These are phyloP conservation scores for Aspergillus hancockii DNA, from an alignment of 495 filamentous ascomycete genomes.

Conservation along the genomic window DNA sequence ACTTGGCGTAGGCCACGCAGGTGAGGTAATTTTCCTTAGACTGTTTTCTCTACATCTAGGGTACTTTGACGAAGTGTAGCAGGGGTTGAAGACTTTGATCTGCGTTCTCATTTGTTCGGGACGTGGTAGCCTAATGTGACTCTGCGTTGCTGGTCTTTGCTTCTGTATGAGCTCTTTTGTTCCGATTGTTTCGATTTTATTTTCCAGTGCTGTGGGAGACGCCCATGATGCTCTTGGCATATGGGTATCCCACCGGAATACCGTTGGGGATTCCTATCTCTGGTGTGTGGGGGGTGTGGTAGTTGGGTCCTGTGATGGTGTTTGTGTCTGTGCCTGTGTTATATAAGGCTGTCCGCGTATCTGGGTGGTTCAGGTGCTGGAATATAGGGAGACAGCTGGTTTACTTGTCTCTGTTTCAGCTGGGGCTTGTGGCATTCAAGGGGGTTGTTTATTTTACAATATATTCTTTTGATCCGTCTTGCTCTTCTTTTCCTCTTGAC, in stretches of 20 bases:
- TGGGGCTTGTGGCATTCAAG: background rate
- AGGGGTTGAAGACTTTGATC: no score
- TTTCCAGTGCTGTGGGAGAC: background rate
- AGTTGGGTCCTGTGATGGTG: background rate
- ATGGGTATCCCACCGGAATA: background rate
- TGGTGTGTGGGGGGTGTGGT: background rate
- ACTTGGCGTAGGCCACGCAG: background rate
- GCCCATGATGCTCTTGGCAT: background rate
- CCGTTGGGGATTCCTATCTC: background rate
- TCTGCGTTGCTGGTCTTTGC: background rate
- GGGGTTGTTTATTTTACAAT: background rate
- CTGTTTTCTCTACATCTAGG: no score
- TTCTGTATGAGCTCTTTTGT: background rate
- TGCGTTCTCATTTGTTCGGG: background rate
- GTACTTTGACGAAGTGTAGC: background rate
- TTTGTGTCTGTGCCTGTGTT: background rate
- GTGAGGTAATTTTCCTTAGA: background rate
- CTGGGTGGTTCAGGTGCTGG: no score
- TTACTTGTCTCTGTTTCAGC: no score
- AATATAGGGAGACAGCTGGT: no score
- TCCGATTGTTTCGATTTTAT: background rate
- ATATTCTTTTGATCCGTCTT: background rate
- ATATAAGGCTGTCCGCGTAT: no score
- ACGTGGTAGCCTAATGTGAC: background rate
- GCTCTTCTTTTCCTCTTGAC: background rate